Percentiles rank a stretch among this genome's conserved stretches.
phyloP scores from a whole-genome alignment of 768 basidiomycete genomes.

The Lentinula lateritia region DNA sequence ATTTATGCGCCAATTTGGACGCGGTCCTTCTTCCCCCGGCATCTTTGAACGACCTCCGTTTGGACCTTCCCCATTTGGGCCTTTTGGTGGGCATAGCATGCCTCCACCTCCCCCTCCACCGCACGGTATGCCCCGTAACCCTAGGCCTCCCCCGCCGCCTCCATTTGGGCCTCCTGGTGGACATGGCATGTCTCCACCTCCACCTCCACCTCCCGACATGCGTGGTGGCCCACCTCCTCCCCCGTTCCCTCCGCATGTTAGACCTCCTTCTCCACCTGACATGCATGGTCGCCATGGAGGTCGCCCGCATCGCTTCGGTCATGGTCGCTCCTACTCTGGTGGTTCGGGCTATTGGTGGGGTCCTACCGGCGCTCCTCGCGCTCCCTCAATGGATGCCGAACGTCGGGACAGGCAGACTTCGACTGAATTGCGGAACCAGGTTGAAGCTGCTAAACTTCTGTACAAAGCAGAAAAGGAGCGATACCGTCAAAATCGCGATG shows the following conservation, averaged over 20 bases:
- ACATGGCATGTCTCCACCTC: slow-evolving; percentile 12
- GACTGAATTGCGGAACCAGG: slow-evolving; percentile 28
- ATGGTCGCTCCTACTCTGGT: background rate
- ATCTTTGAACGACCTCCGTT: slow-evolving; percentile 11
- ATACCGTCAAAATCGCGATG: slow-evolving; percentile 56
- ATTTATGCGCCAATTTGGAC: background rate
- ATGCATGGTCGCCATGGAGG: slow-evolving; percentile 12
- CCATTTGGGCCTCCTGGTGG: slow-evolving; percentile 12
- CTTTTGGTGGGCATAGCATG: background rate
- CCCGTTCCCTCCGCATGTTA: slow-evolving; percentile 9
- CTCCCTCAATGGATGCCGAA: background rate
- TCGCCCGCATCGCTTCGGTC: slow-evolving; percentile 15
- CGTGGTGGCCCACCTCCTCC: slow-evolving; percentile 8
- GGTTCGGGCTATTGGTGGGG: slow-evolving; percentile 4
- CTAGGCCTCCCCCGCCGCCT: slow-evolving; percentile 7
- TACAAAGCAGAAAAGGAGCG: slow-evolving; percentile 70
- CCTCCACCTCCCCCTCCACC: no score
- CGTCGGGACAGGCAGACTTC: background rate
- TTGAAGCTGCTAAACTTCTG: slow-evolving; percentile 59
- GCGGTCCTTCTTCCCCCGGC: background rate
- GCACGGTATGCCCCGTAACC: background rate
- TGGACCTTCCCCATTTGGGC: background rate
- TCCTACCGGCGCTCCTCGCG: slow-evolving; percentile 33
- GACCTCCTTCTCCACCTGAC: background rate
- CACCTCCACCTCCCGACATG: slow-evolving; percentile 14